Percentiles rank a stretch among this genome's conserved stretches.
phyloP scores from a whole-genome alignment of 2,329 filamentous ascomycete genomes.

The Sclerotinia trifoliorum region DNA sequence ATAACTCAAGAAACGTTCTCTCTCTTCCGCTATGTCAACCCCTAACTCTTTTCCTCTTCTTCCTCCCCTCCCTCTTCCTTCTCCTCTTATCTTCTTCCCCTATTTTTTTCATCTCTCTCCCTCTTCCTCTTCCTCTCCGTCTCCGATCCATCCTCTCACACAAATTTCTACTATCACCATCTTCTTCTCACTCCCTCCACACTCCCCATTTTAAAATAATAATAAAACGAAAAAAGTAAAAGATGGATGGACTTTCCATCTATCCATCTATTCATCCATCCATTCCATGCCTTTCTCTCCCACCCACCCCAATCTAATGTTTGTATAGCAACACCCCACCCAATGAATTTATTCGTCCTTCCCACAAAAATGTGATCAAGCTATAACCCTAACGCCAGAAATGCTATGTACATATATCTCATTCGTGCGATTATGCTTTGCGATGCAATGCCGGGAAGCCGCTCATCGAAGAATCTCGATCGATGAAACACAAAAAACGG shows the following conservation, averaged over 20 bases:
- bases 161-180: neutral
- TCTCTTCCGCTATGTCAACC: neutral
- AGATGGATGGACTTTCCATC: neutral
- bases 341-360: constrained; percentile 13
- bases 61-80: no score
- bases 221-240: constrained; percentile 5
- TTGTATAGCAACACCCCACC: constrained; percentile 11
- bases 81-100: neutral
- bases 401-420: constrained; percentile 23
- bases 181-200: neutral
- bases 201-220: neutral
- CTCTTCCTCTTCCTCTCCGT: neutral
- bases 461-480: constrained; percentile 3
- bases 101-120: neutral
- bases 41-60: neutral
- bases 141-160: neutral
- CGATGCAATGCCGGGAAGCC: constrained; percentile 1
- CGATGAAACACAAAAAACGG: neutral
- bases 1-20: constrained; percentile 1
- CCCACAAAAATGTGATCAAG: neutral
- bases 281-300: neutral
- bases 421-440: constrained; percentile 14
- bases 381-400: constrained; percentile 17
- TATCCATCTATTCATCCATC: neutral
- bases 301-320: constrained; percentile 7